phyloP scores from a whole-genome alignment of 2,329 filamentous ascomycete genomes.

The Bimuria novae-zelandiae region DNA sequence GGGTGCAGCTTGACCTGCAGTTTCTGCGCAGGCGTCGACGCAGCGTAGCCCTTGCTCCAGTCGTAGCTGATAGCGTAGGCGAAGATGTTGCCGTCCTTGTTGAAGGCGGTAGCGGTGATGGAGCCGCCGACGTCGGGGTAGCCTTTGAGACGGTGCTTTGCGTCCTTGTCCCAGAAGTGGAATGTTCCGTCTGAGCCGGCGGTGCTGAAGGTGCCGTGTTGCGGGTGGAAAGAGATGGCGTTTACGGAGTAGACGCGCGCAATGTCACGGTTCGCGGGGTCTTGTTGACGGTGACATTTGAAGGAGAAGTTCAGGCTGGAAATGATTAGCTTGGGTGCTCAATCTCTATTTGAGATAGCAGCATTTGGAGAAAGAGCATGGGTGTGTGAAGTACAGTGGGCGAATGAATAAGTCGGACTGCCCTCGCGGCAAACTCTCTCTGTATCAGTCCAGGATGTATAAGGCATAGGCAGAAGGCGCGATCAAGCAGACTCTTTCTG shows the following conservation, averaged over 20 bases:
- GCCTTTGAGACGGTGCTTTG: constrained; percentile 64
- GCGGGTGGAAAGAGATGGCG: constrained; percentile 95
- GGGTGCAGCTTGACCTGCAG: constrained; percentile 59
- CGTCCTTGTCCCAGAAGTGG: constrained; percentile 84
- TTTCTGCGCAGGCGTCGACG: constrained; percentile 68
- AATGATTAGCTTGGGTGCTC: constrained; percentile 13
- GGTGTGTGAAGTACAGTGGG: too few species aligned
- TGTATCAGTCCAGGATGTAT: too few species aligned
- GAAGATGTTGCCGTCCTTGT: constrained; percentile 70
- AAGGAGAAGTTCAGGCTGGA: constrained; percentile 87
- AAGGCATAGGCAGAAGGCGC: too few species aligned
- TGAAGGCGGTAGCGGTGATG: constrained; percentile 92
- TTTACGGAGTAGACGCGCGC: constrained; percentile 95
- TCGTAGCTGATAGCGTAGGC: constrained; percentile 85
- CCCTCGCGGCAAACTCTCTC: too few species aligned
- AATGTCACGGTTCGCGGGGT: constrained; percentile 64
- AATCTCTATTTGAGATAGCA: background rate
- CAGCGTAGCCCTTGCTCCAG: constrained; percentile 94
- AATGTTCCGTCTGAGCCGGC: constrained; percentile 95
- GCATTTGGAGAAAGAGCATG: too few species aligned
- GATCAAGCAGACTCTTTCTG: too few species aligned
- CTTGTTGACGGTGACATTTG: constrained; percentile 92
- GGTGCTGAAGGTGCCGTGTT: constrained; percentile 97
- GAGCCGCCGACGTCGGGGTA: constrained; percentile 69
- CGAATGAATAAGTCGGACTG: too few species aligned